Evolutionary conservation across 2,329 filamentous ascomycete species (phyloP).

Genomic region (Microdochium trichocladiopsis): DNA sequence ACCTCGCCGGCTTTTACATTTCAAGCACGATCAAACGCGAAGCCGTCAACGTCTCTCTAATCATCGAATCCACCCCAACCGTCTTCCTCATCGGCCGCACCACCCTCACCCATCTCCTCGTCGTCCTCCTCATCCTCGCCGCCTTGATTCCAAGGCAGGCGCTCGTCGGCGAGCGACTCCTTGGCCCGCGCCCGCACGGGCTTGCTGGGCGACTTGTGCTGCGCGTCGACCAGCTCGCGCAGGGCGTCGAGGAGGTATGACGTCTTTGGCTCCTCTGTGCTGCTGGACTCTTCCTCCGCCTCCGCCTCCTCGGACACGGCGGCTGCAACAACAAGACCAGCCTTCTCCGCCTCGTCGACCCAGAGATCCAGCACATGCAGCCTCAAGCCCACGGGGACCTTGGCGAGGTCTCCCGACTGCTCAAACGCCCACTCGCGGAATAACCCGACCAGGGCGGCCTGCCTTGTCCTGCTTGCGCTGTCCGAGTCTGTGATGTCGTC

Average conservation of each 20-base stretch:
- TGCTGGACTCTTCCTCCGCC: constrained; percentile 27
- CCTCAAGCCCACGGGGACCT: constrained; percentile 74
- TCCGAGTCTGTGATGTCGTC: neutral
- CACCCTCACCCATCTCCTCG: constrained; percentile 26
- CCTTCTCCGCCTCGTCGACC: constrained; percentile 80
- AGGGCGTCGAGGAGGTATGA: constrained; percentile 42
- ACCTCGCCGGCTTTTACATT: too few relatives aligned
- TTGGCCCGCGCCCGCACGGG: constrained; percentile 62
- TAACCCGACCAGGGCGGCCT: constrained; percentile 30
- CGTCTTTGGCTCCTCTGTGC: neutral
- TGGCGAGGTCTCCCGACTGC: constrained; percentile 31
- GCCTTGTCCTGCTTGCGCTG: constrained; percentile 9
- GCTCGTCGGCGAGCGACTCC: constrained; percentile 67
- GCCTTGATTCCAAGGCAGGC: constrained; percentile 57
- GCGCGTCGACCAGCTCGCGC: constrained; percentile 45
- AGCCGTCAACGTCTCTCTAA: constrained; percentile 27
- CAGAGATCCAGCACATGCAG: constrained; percentile 88
- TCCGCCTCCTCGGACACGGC: constrained; percentile 23
- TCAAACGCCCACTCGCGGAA: constrained; percentile 36
- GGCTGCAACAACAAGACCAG: constrained; percentile 41
- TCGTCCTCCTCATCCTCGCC: constrained; percentile 21
- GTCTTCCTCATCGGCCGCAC: constrained; percentile 36
- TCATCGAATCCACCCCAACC: constrained; percentile 67
- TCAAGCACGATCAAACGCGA: too few relatives aligned
- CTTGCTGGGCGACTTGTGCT: constrained; percentile 59